Percentiles rank a stretch among this genome's conserved stretches.
Evolutionary conservation across 2,329 filamentous ascomycete genomes (phyloP).

Genomic region (Colletotrichum echinochloae): DNA sequence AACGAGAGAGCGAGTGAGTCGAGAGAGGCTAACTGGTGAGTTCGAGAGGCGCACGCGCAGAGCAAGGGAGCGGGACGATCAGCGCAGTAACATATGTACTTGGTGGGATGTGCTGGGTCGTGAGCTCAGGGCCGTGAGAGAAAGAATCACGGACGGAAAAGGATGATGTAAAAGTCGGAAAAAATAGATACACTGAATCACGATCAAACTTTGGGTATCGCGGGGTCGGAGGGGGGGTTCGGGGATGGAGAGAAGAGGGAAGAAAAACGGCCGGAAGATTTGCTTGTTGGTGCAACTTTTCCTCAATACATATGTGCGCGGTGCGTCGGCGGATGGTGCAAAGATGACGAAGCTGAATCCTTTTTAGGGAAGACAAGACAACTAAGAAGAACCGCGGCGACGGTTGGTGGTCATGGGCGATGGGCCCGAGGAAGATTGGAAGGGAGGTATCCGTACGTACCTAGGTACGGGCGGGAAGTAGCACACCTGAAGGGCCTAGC

Average conservation of each 20-base stretch:
- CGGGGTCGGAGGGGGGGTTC: background rate
- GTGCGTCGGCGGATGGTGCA: constrained; percentile 14
- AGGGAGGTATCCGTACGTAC: background rate
- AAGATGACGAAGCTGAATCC: constrained; percentile 37
- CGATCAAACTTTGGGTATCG: constrained; percentile 7
- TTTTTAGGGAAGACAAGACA: constrained; percentile 14
- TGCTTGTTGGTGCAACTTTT: constrained; percentile 3
- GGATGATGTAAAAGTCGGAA: background rate
- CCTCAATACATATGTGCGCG: background rate
- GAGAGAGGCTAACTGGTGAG: constrained; percentile 8
- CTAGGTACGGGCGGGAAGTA: constrained; percentile 10
- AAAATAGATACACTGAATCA: constrained; percentile 16
- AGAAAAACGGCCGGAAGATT: background rate
- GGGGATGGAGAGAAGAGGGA: constrained; percentile 3
- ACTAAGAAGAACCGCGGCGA: constrained; percentile 12
- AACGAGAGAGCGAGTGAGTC: constrained; percentile 6
- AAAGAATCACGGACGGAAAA: background rate
- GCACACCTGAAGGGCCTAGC: constrained; percentile 15
- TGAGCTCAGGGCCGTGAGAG: background rate
- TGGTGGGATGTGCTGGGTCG: background rate
- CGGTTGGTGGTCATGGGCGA: constrained; percentile 19
- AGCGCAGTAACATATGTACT: background rate
- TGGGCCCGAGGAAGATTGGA: background rate
- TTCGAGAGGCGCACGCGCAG: constrained; percentile 3
- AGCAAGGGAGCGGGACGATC: constrained; percentile 21